Conservation (phyloP, 2,329 filamentous ascomycete species). For the Ciborinia camelliae region DNA sequence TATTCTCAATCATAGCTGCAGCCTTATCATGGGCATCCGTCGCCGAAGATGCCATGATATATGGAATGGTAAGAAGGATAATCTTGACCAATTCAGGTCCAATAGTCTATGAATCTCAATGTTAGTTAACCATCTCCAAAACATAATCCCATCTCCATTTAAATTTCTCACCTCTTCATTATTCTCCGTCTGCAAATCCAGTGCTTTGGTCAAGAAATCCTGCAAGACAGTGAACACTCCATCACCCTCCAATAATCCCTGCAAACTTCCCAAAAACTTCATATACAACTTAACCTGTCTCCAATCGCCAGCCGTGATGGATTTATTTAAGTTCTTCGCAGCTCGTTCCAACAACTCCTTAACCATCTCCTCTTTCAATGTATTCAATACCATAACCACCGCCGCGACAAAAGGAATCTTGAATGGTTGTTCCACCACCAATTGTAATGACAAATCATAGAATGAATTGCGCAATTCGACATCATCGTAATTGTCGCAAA, state of each 20-base stretch:
- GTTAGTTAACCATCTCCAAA: conserved; percentile 19
- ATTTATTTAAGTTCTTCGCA: conserved; percentile 59
- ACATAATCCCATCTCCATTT: conserved; percentile 27
- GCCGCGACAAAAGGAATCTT: conserved; percentile 95
- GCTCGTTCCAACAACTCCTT: conserved; percentile 65
- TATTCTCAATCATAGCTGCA: conserved; percentile 81
- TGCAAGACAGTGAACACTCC: conserved; percentile 83
- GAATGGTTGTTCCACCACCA: conserved; percentile 86
- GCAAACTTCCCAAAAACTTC: conserved; percentile 84
- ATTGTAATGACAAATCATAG: conserved; percentile 68
- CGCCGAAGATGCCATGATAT: conserved; percentile 73
- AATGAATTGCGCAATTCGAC: conserved; percentile 72
- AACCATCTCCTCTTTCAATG: conserved; percentile 70
- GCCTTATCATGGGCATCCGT: conserved; percentile 70
- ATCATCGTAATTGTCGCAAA: conserved; percentile 83
- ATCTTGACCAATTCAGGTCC: conserved; percentile 92
- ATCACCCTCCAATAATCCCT: conserved; percentile 74
- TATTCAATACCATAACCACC: conserved; percentile 76
- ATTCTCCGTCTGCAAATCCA: conserved; percentile 86
- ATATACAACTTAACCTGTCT: conserved; percentile 86
- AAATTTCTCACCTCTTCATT: conserved; percentile 75
- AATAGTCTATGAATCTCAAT: conserved; percentile 49
- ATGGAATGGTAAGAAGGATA: conserved; percentile 90
- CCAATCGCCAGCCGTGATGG: conserved; percentile 74
- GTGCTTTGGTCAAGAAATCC: conserved; percentile 87